phyloP scores from a whole-genome alignment of 2,329 filamentous ascomycete genomes.

The Pseudogymnoascus sp. region DNA sequence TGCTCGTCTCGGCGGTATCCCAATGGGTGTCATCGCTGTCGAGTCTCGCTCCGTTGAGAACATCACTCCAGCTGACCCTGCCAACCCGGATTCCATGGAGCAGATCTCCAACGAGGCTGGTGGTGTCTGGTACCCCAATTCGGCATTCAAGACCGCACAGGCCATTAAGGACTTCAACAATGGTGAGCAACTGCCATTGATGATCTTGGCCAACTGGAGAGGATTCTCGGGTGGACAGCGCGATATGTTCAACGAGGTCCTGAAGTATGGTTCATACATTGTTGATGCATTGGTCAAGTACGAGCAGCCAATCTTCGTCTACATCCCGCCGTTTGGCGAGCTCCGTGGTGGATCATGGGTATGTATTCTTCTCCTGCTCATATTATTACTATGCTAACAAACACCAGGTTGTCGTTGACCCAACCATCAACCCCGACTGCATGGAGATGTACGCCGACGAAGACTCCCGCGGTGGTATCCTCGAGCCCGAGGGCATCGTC shows the following conservation, averaged over 20 bases:
- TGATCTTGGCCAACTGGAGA: slow-evolving; percentile 99
- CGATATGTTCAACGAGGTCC: slow-evolving; percentile 99
- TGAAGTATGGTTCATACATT: slow-evolving; percentile 99
- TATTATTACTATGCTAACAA: slow-evolving; percentile 29
- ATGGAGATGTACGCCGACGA: slow-evolving; percentile 99
- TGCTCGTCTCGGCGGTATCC: slow-evolving; percentile 92
- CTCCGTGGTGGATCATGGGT: slow-evolving; percentile 96
- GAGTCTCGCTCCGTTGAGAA: slow-evolving; percentile 97
- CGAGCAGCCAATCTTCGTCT: slow-evolving; percentile 97
- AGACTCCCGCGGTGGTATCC: slow-evolving; percentile 89
- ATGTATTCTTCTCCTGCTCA: slow-evolving; percentile 31
- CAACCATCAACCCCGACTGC: slow-evolving; percentile 89
- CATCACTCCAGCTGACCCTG: slow-evolving; percentile 89
- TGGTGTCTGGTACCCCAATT: slow-evolving; percentile 99
- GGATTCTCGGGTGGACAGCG: slow-evolving; percentile 99
- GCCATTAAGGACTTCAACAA: slow-evolving; percentile 99
- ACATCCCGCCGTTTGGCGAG: slow-evolving; percentile 94
- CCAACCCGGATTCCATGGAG: slow-evolving; percentile 97
- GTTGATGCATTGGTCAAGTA: slow-evolving; percentile 97
- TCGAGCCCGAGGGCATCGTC: slow-evolving; percentile 96
- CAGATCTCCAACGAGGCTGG: slow-evolving; percentile 91
- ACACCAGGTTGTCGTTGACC: slow-evolving; percentile 79
- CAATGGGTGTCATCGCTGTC: slow-evolving; percentile 95
- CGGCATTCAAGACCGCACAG: slow-evolving; percentile 98
- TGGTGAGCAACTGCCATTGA: slow-evolving; percentile 93